Conservation (phyloP, 345 rosid genomes). For the Boechera divaricarpa region DNA sequence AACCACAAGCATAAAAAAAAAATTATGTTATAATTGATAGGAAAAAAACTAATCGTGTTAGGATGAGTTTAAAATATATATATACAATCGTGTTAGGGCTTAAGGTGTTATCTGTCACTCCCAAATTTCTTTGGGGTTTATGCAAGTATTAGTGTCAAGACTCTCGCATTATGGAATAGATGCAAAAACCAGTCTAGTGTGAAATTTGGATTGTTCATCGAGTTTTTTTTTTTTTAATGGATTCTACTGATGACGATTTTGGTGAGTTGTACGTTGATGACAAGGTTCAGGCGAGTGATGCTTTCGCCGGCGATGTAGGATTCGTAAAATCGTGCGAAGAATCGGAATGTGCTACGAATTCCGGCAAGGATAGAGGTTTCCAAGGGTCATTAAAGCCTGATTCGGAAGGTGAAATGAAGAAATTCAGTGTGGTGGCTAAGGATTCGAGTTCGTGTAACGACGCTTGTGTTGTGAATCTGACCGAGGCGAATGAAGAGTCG, state of each 20-base stretch:
- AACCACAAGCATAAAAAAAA: too few relatives aligned
- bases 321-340: conserved; percentile 35
- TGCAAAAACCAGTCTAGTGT: neutral
- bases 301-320: conserved; percentile 28
- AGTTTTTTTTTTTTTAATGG: conserved; percentile 39
- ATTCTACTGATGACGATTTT: conserved; percentile 61
- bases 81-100: conserved; percentile 15
- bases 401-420: conserved; percentile 10
- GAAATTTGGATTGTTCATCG: neutral
- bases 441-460: conserved; percentile 29
- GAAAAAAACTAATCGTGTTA: too few relatives aligned
- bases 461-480: conserved; percentile 23
- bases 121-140: conserved; percentile 10
- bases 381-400: conserved; percentile 11
- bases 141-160: neutral
- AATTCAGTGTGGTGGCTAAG: conserved; percentile 7
- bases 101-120: neutral
- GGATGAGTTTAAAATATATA: too few relatives aligned
- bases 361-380: neutral
- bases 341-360: conserved; percentile 23
- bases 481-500: conserved; percentile 16
- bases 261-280: conserved; percentile 66
- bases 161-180: neutral
- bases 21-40: too few relatives aligned
- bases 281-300: conserved; percentile 48